Evolutionary conservation across 1,284 basidiomycete species (phyloP), one percentile per base, ranked within the genome.

Genomic region (Boletus semigastroideus): DNA sequence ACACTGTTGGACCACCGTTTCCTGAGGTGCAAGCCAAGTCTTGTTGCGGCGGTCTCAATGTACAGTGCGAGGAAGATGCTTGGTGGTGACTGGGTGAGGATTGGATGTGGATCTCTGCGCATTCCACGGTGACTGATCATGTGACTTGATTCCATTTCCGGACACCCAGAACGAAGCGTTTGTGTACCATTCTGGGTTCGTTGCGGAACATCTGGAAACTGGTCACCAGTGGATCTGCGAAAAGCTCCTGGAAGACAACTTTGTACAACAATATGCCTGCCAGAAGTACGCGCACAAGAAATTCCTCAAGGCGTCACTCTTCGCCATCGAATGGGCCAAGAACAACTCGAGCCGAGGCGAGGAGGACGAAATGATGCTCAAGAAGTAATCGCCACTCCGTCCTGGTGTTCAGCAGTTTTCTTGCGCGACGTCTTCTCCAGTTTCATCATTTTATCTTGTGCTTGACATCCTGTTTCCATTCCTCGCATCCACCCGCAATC

Each of bases 41-140:
- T 98, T 67, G 79, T 98, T 46, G 97, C 97, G n/a, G 97, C 96
- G 12, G 86, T 99, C 50, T 92, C 94, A 48, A 99, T 99, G 97
- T 99, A 95, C 78, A 87, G 88, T 55, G 87, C 95, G 44, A 82
- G 94, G 62, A 82, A 75, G 73, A 97, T 98, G 95, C 74, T 97
- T 59, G 91, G 88, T 46, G 91, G 91, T 60, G 86, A 90, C 70
- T 98, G 94, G 94, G 94, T 96, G 71, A 75, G 93, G 81, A 49
- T 22, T 10, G 39, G 51, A 62, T 57, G 59, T 12, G 50, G 22
- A 57, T 58, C 62, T 54, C 54, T 48, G 39, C 25, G 31, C 33
- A 22, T 20, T 36, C 54, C 25, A 39, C 17, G 34, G 48, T 36
- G 9, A 34, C 49, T 54, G 36, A 57, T 72, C 82, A 83, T 76